Conservation (phyloP, 176 grass and related monocot genomes). For the Oryza officinalis region DNA sequence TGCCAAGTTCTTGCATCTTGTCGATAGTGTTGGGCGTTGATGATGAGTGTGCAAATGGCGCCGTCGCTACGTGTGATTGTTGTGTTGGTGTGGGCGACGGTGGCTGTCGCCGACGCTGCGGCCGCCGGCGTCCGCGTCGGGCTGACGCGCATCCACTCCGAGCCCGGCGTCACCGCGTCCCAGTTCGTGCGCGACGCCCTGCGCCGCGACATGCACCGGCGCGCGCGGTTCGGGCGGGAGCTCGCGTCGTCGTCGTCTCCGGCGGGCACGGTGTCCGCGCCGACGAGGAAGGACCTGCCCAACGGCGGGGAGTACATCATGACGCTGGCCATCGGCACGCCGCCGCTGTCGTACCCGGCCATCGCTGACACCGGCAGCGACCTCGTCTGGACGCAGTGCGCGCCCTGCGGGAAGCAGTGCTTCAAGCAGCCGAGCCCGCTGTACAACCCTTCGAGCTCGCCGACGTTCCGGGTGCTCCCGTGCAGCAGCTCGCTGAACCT, state of each 20-base stretch:
- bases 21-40: neutral
- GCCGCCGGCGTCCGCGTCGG: constrained; percentile 45
- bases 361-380: constrained; percentile 69
- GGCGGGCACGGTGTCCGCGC: constrained; percentile 28
- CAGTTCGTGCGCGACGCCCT: constrained; percentile 55
- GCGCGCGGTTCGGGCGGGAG: constrained; percentile 13
- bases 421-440: constrained; percentile 44
- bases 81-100: neutral
- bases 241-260: constrained; percentile 24
- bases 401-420: constrained; percentile 48
- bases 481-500: constrained; percentile 55
- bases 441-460: constrained; percentile 60
- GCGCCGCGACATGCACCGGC: constrained; percentile 45
- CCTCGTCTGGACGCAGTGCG: constrained; percentile 73
- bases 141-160: constrained; percentile 57
- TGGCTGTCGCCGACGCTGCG: neutral
- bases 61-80: constrained; percentile 5
- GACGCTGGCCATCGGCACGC: constrained; percentile 68
- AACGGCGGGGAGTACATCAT: constrained; percentile 66
- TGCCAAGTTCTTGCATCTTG: neutral
- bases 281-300: constrained; percentile 31
- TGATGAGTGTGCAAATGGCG: neutral
- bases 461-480: constrained; percentile 53
- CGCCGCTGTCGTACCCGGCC: constrained; percentile 52
- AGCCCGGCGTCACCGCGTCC: constrained; percentile 36